A percentile compares a stretch with the other conserved stretches of the same genome.
Conservation (phyloP, 1,139 yeast genomes). For the Lodderomyces metapsilosis region DNA sequence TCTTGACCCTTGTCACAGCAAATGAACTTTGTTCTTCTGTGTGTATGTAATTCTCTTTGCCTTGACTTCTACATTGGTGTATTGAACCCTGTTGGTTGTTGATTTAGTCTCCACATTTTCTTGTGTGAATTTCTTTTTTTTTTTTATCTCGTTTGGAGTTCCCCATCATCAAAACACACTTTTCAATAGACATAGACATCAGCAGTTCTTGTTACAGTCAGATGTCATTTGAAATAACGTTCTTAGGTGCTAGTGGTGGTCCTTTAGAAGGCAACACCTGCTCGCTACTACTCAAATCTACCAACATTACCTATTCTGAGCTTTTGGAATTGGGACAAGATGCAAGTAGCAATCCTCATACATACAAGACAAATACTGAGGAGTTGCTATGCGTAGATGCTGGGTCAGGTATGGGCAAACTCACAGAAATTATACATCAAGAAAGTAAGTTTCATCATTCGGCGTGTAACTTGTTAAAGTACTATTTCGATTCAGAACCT, state of each 20-base stretch:
- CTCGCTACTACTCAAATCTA: constrained; percentile 62
- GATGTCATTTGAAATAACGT: constrained; percentile 40
- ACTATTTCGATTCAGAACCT: constrained; percentile 27
- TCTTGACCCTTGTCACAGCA: no score
- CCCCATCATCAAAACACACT: no score
- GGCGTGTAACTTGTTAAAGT: constrained; percentile 17
- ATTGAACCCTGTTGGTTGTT: no score
- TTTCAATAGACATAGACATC: no score
- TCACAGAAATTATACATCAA: constrained; percentile 49
- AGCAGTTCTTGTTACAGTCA: not conserved
- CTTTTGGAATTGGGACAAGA: constrained; percentile 2
- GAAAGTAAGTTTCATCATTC: constrained; percentile 17
- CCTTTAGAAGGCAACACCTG: constrained; percentile 70
- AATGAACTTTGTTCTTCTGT: no score
- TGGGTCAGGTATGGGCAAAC: constrained; percentile 66
- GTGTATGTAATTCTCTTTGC: no score
- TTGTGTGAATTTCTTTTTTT: no score
- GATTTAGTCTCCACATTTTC: no score
- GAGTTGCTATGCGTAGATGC: constrained; percentile 69
- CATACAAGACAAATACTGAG: constrained; percentile 17
- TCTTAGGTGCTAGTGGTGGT: constrained; percentile 78
- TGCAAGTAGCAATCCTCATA: not conserved
- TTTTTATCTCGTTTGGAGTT: no score
- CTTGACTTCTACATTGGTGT: no score
- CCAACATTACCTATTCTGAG: constrained; percentile 34